A percentile compares a stretch with the other conserved stretches of the same genome.
Evolutionary conservation across 768 basidiomycete species (phyloP).

Genomic region (Astraeus odoratus): DNA sequence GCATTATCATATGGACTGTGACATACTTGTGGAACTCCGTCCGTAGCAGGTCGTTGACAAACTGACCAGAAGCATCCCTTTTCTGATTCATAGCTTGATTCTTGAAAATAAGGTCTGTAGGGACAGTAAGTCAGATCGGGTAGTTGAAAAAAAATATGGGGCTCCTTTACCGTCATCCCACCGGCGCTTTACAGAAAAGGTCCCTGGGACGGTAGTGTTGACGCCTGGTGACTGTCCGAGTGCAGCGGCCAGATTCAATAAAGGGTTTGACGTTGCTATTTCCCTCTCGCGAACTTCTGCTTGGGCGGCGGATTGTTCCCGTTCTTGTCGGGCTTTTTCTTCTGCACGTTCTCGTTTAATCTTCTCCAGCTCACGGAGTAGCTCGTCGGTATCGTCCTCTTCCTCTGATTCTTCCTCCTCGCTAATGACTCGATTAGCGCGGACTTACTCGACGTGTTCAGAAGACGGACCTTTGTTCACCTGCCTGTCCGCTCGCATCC

Average conservation of each 20-base stretch:
- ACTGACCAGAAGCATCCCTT: conserved; percentile 59
- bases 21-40: conserved; percentile 91
- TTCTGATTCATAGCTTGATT: conserved; percentile 80
- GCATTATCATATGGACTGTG: neutral
- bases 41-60: conserved; percentile 92
- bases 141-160: neutral
- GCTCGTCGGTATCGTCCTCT: conserved; percentile 89
- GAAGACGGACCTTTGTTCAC: conserved; percentile 38
- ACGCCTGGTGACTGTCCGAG: conserved; percentile 72
- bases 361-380: conserved; percentile 95
- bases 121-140: conserved; percentile 2
- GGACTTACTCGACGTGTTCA: neutral
- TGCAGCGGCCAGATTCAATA: conserved; percentile 87
- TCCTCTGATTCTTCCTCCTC: conserved; percentile 53
- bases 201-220: conserved; percentile 69
- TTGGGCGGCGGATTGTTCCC: conserved; percentile 57
- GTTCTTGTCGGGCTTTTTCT: conserved; percentile 80
- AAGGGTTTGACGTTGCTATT: conserved; percentile 81
- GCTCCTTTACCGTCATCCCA: conserved; percentile 83
- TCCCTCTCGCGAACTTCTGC: conserved; percentile 68
- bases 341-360: conserved; percentile 95
- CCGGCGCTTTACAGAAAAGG: conserved; percentile 85
- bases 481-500: conserved; percentile 33
- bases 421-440: conserved; percentile 16
- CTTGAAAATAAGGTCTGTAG: conserved; percentile 91